Evolutionary conservation across 495 filamentous ascomycete genomes (phyloP).

Genomic region (Antarctomyces pellizariae): DNA sequence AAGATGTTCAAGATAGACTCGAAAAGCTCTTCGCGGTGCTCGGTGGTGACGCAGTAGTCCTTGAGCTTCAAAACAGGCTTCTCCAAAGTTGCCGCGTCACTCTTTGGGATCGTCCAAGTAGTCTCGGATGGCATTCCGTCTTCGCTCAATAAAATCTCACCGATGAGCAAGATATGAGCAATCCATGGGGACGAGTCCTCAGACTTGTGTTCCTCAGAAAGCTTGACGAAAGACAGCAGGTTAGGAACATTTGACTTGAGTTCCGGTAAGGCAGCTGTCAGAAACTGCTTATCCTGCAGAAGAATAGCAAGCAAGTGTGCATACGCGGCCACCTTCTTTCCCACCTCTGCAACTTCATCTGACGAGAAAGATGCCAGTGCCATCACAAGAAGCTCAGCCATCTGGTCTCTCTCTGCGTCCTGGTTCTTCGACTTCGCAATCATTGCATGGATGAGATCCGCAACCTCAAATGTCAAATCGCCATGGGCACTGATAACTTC

Average conservation of each 20-base stretch:
- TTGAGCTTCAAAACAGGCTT: constrained; percentile 29
- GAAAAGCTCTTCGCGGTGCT: constrained; percentile 46
- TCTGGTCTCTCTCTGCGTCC: constrained; percentile 40
- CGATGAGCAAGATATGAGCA: constrained; percentile 65
- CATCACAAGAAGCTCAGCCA: constrained; percentile 61
- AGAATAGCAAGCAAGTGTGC: constrained; percentile 81
- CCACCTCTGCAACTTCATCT: constrained; percentile 41
- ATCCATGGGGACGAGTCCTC: constrained; percentile 80
- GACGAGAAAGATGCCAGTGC: constrained; percentile 65
- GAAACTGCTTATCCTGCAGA: constrained; percentile 63
- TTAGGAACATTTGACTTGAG: constrained; percentile 56
- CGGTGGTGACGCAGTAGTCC: constrained; percentile 38
- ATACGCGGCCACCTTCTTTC: constrained; percentile 77
- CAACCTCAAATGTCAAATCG: constrained; percentile 75
- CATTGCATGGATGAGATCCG: constrained; percentile 60
- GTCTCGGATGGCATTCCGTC: constrained; percentile 61
- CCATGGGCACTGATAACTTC: constrained; percentile 75
- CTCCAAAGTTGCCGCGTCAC: constrained; percentile 28
- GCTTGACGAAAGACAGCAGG: constrained; percentile 60
- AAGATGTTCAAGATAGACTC: constrained; percentile 57
- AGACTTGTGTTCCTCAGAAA: constrained; percentile 35
- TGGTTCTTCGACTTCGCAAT: constrained; percentile 45
- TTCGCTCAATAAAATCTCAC: constrained; percentile 74
- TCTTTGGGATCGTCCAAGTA: constrained; percentile 40
- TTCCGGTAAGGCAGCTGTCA: constrained; percentile 45